Base-by-base conservation (phyloP, 306 rosid species). In the Argentina anserina region DNA sequence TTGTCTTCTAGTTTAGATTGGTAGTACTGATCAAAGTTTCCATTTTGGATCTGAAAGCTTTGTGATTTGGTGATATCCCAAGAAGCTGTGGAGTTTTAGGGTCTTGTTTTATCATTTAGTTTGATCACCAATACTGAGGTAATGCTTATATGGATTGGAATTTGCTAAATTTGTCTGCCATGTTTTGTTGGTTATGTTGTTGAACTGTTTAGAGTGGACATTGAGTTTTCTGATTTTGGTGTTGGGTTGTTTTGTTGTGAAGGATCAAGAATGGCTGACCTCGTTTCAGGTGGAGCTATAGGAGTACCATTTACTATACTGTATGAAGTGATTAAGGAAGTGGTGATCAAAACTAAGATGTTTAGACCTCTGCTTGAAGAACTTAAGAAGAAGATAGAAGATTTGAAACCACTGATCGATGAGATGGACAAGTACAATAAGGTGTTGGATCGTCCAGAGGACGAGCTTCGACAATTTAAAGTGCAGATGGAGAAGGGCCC, bases 361-460 rank as follows among this genome's bases (percentile, higher is more conserved):
- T 60, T 60, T 60, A 34, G 18, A 31, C 66, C 66, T 5, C 66
- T 31, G 5, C 66, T 60, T 20, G 21, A 33, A 3, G 41, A 60
- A 5, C 40, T 60, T 5, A 34, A 60, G 3, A 6, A 9, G 1
- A 60, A 34, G 37, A 60, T 60, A 29, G 66, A 60, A 3, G 39
- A 13, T 33, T 60, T 60, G 66, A 26, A 9, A 18, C 80, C 81
- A 14, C 11, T 81, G 66, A 60, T 81, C 20, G 34, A 26, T 10
- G n/a, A 86, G 12, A 84, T 89, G 12, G 73, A 67, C 1, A 45
- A 31, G 50, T 3, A 2, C 12, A 60, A 60, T 69, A 67, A 18
- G 55, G 28, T 9, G n/a, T n/a, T 88, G 62, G 84, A 84, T 41
- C 75, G 53, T 23, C 67, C 67, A 2, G 69, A 74, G n/a, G 39